phyloP scores from a whole-genome alignment of 148 eudicot genomes.

The Cornus suecica region DNA sequence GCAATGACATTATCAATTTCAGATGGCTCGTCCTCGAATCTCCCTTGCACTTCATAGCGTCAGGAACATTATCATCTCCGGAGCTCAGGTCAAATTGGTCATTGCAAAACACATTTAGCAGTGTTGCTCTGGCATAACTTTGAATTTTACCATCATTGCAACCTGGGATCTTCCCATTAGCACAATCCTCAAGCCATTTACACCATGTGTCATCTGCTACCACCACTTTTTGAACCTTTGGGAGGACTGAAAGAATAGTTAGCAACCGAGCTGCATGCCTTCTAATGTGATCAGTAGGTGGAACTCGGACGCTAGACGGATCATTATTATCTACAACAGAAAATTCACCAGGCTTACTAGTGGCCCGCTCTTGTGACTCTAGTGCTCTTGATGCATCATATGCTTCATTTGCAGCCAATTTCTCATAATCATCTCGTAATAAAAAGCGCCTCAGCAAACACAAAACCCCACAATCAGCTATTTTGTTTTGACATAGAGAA shows the following conservation, averaged over 20 bases:
- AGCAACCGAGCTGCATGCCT: constrained; percentile 90
- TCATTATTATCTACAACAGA: constrained; percentile 38
- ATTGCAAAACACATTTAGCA: constrained; percentile 67
- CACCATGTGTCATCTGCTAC: constrained; percentile 60
- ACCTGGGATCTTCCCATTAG: constrained; percentile 83
- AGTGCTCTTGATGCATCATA: constrained; percentile 86
- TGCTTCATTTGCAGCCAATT: constrained; percentile 90
- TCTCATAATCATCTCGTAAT: constrained; percentile 92
- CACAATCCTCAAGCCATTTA: constrained; percentile 98
- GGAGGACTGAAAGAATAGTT: constrained; percentile 74
- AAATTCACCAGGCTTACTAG: constrained; percentile 47
- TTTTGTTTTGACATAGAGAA: constrained; percentile 52
- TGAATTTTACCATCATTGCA: constrained; percentile 80
- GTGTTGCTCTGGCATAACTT: constrained; percentile 87
- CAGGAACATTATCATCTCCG: constrained; percentile 33
- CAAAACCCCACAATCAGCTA: constrained; percentile 75
- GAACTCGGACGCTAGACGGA: constrained; percentile 62
- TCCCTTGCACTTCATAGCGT: too few relatives aligned
- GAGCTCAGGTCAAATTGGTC: constrained; percentile 29
- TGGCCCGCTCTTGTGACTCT: constrained; percentile 53
- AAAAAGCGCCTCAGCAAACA: constrained; percentile 79
- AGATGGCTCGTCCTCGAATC: too few relatives aligned
- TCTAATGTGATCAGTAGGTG: constrained; percentile 81
- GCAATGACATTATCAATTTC: too few relatives aligned
- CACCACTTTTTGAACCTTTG: constrained; percentile 73